These are phyloP conservation scores for Coix lacrymajobi DNA, from an alignment of 176 grass and related monocot genomes.

Conservation along the genomic window DNA sequence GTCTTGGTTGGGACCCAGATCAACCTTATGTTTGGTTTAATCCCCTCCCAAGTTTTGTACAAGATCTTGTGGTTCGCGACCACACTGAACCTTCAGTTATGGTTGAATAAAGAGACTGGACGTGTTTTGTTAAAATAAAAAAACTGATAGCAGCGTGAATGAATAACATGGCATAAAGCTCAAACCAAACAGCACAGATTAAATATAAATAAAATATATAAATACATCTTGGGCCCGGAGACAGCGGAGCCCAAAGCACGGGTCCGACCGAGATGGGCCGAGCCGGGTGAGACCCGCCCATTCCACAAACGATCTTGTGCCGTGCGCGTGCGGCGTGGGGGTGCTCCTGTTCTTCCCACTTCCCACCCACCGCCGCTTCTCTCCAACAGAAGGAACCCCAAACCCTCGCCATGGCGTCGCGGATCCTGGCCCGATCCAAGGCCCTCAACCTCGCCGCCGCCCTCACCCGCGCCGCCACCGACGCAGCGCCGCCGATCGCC, in stretches of 20 bases:
- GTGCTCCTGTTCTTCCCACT: not conserved
- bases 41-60: no score
- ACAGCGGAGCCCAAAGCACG: not conserved
- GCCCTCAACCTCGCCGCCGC: not conserved
- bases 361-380: not conserved
- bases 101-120: no score
- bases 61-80: no score
- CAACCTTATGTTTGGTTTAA: no score
- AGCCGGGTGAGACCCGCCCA: not conserved
- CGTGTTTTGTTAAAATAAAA: no score
- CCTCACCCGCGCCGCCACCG: slow-evolving; percentile 21
- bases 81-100: no score
- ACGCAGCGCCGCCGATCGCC: not conserved
- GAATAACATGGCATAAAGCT: no score
- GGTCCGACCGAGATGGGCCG: not conserved
- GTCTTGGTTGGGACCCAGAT: no score
- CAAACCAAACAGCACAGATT: no score
- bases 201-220: no score
- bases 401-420: slow-evolving; percentile 35
- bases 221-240: not conserved
- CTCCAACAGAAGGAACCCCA: not conserved
- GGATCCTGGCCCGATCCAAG: slow-evolving; percentile 38
- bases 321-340: not conserved
- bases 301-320: not conserved
- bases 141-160: no score